Conservation (phyloP, 768 basidiomycete genomes). For the Lactifluus subvellereus region DNA sequence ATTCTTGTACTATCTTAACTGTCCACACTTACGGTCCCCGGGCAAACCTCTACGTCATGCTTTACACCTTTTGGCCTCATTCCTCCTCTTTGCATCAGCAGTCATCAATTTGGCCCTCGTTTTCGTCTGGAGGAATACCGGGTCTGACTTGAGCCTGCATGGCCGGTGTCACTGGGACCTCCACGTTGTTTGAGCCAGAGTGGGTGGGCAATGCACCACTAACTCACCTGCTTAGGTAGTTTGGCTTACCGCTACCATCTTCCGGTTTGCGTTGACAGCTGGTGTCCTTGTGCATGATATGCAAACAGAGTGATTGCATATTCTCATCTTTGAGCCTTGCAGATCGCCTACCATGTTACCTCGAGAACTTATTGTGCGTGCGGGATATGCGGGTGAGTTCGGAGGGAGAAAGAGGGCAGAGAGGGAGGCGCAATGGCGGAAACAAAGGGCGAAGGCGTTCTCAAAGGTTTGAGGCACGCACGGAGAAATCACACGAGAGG, state of each 20-base stretch:
- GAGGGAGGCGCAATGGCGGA: too few species aligned
- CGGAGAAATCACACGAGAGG: too few species aligned
- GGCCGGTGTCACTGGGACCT: constrained; percentile 58
- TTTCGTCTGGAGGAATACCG: constrained; percentile 44
- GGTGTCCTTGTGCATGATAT: constrained; percentile 45
- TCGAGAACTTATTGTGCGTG: neutral
- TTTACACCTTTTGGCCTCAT: constrained; percentile 35
- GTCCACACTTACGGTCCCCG: constrained; percentile 31
- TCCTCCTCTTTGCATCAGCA: constrained; percentile 48
- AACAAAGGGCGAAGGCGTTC: too few species aligned
- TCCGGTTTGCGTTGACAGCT: constrained; percentile 51
- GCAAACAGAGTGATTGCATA: neutral
- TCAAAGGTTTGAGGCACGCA: too few species aligned
- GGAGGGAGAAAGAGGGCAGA: too few species aligned
- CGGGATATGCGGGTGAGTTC: too few species aligned
- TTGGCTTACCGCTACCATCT: constrained; percentile 50
- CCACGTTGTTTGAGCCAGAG: constrained; percentile 58
- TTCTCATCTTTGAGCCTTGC: neutral
- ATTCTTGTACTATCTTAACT: constrained; percentile 33
- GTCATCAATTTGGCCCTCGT: constrained; percentile 51
- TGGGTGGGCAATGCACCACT: constrained; percentile 28
- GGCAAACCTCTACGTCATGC: constrained; percentile 35
- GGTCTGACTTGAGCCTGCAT: constrained; percentile 35
- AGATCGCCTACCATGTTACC: constrained; percentile 7
- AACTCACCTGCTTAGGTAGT: constrained; percentile 39